Evolutionary conservation across 257 asterid genomes (phyloP), one percentile per base, ranked within the genome.

Genomic region (Nemophila menziesii): DNA sequence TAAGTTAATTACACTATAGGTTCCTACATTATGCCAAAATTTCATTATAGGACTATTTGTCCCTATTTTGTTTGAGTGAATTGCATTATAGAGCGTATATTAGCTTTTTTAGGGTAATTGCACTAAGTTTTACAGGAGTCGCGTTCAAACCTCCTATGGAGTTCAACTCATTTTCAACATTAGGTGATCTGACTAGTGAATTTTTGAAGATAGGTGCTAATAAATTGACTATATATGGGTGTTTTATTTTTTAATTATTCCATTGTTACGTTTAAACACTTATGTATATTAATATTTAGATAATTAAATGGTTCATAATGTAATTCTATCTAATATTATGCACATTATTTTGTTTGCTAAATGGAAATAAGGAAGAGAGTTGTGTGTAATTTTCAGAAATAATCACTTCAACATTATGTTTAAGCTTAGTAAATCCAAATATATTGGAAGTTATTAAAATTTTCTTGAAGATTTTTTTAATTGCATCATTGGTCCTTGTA

Each of bases 371-470:
- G 74, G 99, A 90, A 76, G 92, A 1, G 99, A 86, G 67, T 72
- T 90, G 40, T 85, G 93, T 47, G 95, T 90, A 43, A 81, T 90
- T 44, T 90, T 90, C 82, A 77, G 99, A 56, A 90, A 90, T 72
- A 90, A 90, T 61, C 99, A 86, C 70, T 90, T 90, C 82, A 90
- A 86, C 61, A 82, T 94, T 37, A 86, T 90, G 99, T 85, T 86
- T 65, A 90, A 90, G 96, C 96, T 90, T 49, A 58, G 82, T 61
- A 39, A 21, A 20, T 39, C 16, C 23, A 43, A 29, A 13, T 2
- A 41, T 47, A 18, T 46, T 56, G 26, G 14, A 17, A 17, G 22
- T 29, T 29, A 7, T 29, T 1, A 29, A 29, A 29, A 29, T 2
- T n/a, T 13, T 29, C 36, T 29, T 29, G 4, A 29, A 29, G 8